These are phyloP conservation scores for Cystobasidium pallidum DNA, from an alignment of 1,284 basidiomycete genomes.

Conservation along the genomic window DNA sequence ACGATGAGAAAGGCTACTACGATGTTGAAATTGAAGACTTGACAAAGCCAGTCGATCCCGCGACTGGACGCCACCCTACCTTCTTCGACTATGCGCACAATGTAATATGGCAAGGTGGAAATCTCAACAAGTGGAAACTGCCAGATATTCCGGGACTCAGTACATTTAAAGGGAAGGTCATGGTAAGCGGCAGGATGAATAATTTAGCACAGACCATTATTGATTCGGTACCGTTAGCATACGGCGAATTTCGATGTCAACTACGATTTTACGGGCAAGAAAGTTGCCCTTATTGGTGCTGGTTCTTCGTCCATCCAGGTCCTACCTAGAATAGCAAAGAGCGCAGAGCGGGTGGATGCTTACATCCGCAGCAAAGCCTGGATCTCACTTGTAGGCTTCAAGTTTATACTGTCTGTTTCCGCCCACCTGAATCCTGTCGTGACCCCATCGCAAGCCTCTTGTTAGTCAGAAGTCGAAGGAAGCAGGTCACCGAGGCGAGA, in stretches of 20 bases:
- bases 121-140: constrained; percentile 48
- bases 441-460: neutral
- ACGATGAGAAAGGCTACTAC: constrained; percentile 64
- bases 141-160: constrained; percentile 60
- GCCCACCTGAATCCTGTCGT: neutral
- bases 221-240: constrained; percentile 55
- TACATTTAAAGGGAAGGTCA: constrained; percentile 62
- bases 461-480: constrained; percentile 25
- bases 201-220: neutral
- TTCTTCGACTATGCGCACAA: constrained; percentile 37
- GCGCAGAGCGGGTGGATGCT: constrained; percentile 49
- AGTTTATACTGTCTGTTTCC: neutral
- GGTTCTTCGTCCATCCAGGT: constrained; percentile 63
- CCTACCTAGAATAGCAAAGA: constrained; percentile 56
- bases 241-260: constrained; percentile 65
- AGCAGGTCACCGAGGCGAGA: constrained; percentile 29
- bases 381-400: constrained; percentile 55
- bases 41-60: constrained; percentile 28
- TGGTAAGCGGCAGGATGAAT: constrained; percentile 49
- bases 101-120: constrained; percentile 41
- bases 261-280: constrained; percentile 63
- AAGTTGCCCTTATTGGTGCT: constrained; percentile 67
- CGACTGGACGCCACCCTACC: constrained; percentile 57
- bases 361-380: constrained; percentile 52
- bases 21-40: constrained; percentile 57